These are phyloP conservation scores for Ottelia alismoides DNA, from an alignment of 106 monocot genomes.

Conservation along the genomic window DNA sequence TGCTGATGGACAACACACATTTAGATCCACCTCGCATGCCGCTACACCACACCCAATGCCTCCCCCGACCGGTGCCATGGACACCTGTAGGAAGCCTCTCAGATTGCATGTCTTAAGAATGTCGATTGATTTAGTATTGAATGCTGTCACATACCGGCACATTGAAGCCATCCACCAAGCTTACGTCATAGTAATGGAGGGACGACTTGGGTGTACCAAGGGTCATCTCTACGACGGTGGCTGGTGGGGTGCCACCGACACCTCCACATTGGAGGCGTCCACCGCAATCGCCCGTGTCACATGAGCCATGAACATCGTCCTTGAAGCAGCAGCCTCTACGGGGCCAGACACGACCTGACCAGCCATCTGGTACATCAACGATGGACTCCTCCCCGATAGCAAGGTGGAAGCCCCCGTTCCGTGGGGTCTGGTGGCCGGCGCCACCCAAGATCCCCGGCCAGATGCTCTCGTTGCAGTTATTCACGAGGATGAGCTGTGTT, in stretches of 20 bases:
- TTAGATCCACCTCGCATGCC: conserved; percentile 46
- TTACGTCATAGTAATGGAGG: conserved; percentile 66
- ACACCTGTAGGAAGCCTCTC: too few relatives aligned
- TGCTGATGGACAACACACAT: conserved; percentile 47
- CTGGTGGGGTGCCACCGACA: conserved; percentile 34
- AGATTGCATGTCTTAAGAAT: too few relatives aligned
- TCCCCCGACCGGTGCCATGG: conserved; percentile 36
- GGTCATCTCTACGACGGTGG: conserved; percentile 67
- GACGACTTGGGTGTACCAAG: conserved; percentile 33
- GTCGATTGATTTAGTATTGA: too few relatives aligned
- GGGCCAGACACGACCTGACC: conserved; percentile 64
- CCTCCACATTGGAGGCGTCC: conserved; percentile 42
- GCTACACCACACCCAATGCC: conserved; percentile 56
- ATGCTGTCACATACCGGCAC: too few relatives aligned
- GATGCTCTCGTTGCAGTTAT: conserved; percentile 58
- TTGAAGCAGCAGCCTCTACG: conserved; percentile 44
- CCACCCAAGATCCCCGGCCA: conserved; percentile 42
- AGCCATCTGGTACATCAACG: conserved; percentile 25
- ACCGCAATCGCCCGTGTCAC: conserved; percentile 61
- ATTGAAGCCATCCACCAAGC: conserved; percentile 76
- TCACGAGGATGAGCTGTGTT: conserved; percentile 42
- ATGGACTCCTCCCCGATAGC: conserved; percentile 17
- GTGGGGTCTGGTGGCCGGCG: conserved; percentile 29
- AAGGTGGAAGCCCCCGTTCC: conserved; percentile 47
- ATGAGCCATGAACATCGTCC: conserved; percentile 24